Conservation (phyloP, 169 alveolate species). For the Plasmodium relictum region DNA sequence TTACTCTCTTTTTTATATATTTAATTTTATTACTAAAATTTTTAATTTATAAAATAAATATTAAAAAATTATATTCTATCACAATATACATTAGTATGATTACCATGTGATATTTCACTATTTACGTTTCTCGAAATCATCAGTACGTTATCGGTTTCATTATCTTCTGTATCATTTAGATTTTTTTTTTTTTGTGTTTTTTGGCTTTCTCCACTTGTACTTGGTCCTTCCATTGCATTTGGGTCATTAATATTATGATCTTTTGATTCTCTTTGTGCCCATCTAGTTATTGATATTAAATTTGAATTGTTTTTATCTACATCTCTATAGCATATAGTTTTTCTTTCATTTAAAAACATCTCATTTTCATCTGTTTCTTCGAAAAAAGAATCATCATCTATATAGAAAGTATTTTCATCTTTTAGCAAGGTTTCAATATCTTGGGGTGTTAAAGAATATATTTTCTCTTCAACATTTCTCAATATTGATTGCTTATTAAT, state of each 20-base stretch:
- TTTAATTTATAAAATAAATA: no score
- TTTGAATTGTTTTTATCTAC: not conserved
- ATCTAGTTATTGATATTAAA: not conserved
- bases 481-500: not conserved
- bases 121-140: no score
- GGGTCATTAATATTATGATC: not conserved
- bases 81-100: no score
- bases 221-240: not conserved
- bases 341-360: conserved; percentile 19
- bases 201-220: not conserved
- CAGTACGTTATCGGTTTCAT: no score
- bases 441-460: not conserved
- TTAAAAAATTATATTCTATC: no score
- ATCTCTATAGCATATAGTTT: not conserved
- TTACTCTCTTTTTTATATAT: no score
- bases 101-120: no score
- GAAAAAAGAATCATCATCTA: conserved; percentile 30
- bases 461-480: not conserved
- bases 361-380: conserved; percentile 6
- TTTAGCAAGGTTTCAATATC: conserved; percentile 2
- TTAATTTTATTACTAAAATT: no score
- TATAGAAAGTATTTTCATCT: not conserved
- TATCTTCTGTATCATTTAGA: no score
- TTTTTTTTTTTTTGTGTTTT: not conserved
- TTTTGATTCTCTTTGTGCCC: not conserved